Conservation (phyloP, 2,329 filamentous ascomycete genomes). For the Penicillium sp. region DNA sequence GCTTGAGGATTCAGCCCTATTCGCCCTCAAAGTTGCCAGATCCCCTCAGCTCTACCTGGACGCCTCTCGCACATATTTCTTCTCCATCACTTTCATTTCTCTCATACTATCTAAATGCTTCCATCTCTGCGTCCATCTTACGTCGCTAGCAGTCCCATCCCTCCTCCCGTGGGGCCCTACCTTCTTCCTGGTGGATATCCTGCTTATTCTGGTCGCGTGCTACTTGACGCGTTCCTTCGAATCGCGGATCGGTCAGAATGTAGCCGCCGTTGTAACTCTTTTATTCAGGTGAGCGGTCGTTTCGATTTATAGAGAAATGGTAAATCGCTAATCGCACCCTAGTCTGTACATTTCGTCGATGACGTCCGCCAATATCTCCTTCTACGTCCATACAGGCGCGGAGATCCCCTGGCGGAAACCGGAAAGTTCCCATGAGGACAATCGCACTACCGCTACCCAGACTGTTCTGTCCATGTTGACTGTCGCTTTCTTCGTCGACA, state of each 20-base stretch:
- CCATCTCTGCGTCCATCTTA: constrained; percentile 11
- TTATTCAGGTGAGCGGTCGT: constrained; percentile 10
- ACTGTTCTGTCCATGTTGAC: constrained; percentile 18
- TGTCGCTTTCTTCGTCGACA: constrained; percentile 14
- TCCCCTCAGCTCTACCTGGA: constrained; percentile 13
- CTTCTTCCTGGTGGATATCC: constrained; percentile 16
- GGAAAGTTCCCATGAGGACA: constrained; percentile 12
- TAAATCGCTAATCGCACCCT: constrained; percentile 1
- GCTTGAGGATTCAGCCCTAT: constrained; percentile 1
- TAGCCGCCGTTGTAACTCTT: constrained; percentile 8
- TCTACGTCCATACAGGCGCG: constrained; percentile 20
- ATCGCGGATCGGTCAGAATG: constrained; percentile 4
- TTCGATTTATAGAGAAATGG: neutral
- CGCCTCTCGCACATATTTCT: constrained; percentile 11
- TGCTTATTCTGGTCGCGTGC: constrained; percentile 17
- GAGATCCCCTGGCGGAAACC: constrained; percentile 27
- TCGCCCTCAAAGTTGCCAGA: constrained; percentile 7
- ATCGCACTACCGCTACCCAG: constrained; percentile 1
- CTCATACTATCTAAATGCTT: constrained; percentile 15
- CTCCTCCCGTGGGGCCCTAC: constrained; percentile 14
- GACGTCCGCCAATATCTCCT: constrained; percentile 23
- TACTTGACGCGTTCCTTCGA: constrained; percentile 11
- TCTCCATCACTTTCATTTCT: constrained; percentile 17
- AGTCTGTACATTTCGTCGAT: constrained; percentile 18
- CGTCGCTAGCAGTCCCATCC: constrained; percentile 1